phyloP scores from a whole-genome alignment of 2,329 filamentous ascomycete genomes.

The Pseudogymnoascus sp. region DNA sequence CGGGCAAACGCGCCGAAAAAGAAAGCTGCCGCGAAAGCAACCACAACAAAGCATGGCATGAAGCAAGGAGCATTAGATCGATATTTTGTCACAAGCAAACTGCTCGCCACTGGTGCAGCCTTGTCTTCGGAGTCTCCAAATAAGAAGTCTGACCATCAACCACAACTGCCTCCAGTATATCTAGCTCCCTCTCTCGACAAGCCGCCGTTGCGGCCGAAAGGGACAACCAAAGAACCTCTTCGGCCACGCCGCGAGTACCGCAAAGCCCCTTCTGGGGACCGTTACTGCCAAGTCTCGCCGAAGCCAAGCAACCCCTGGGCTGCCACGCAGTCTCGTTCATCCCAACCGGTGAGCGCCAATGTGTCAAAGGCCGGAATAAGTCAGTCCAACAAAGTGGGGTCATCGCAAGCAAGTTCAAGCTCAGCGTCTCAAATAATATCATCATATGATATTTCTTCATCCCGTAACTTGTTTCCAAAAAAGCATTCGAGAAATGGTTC shows the following conservation, averaged over 20 bases:
- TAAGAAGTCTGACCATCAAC: constrained; percentile 13
- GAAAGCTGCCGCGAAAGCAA: constrained; percentile 21
- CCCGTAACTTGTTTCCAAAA: neutral
- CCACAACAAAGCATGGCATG: constrained; percentile 20
- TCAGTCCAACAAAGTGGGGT: neutral
- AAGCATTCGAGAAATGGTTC: neutral
- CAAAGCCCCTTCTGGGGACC: neutral
- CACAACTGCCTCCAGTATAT: constrained; percentile 2
- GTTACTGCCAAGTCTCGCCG: neutral
- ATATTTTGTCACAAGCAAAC: constrained; percentile 26
- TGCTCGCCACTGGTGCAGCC: neutral
- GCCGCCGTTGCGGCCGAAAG: neutral
- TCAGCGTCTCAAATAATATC: neutral
- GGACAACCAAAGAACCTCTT: neutral
- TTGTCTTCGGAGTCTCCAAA: constrained; percentile 9
- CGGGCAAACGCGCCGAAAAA: constrained; percentile 19
- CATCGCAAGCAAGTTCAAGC: constrained; percentile 1
- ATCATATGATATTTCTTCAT: neutral
- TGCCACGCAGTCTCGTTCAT: neutral
- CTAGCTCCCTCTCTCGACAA: constrained; percentile 18
- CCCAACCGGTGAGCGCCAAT: neutral
- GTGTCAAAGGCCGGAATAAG: neutral
- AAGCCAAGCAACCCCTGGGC: neutral
- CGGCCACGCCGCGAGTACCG: neutral
- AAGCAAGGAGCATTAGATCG: constrained; percentile 27